Base-by-base conservation (phyloP, 176 grass and related monocot species). In the Eleusine indica region DNA sequence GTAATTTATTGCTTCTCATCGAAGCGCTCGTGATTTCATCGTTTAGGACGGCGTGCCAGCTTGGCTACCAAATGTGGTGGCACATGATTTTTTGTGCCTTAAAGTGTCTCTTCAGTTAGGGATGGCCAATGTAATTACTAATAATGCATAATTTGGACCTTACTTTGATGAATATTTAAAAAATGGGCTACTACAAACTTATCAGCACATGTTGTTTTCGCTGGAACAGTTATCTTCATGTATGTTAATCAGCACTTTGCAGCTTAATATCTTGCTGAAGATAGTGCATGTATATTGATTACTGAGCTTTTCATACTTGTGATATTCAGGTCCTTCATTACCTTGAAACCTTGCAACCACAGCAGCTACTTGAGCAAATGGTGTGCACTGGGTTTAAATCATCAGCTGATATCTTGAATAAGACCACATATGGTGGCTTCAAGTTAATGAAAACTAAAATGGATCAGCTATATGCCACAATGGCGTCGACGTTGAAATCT, bases 331-430 rank as follows among this genome's bases (percentile, higher is more conserved):
- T 98, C 75, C 71, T 98, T 80, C 96, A 98, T 90, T 98, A 98
- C 82, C 87, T 98, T 74, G 96, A 98, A 90, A 98, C 93, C 88
- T 91, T 98, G 85, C 88, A 87, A 52, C 96, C 96, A 44, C 91
- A 87, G 35, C 93, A 94, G 79, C 91, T 95, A 62, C 93, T 98
- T 87, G 96, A 94, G 83, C 96, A 98, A 88, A 98, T 95, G 91
- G 66, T 98, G 40, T 92, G 87, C 83, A 90, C 93, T 78, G 93
- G 87, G 53, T 98, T 95, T 78, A 98, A 90, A 94, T 90, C 93
- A 30, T 88, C 92, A 70, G 85, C 83, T 91, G 96, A 90, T 82
- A 95, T 89, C 83, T 80, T 98, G 76, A 95, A 86, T 73, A 88
- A 78, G 62, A 94, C 91, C 48, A 80, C 87, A 83, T 95, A 93